phyloP scores from a whole-genome alignment of 2,329 filamentous ascomycete genomes.

The Rasamsonia emersonii region DNA sequence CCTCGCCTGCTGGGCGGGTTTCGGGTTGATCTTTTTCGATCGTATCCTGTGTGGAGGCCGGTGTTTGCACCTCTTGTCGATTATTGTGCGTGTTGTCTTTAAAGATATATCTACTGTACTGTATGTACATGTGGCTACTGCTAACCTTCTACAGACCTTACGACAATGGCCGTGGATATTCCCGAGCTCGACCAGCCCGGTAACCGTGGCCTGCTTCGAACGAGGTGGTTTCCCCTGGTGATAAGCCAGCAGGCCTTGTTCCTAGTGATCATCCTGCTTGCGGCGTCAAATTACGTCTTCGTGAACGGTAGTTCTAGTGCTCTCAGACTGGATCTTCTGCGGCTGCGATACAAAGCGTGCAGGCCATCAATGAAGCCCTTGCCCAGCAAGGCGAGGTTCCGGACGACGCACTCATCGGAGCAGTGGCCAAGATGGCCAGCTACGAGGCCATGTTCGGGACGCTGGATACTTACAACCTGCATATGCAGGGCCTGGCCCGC shows the following conservation, averaged over 20 bases:
- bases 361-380: constrained; percentile 35
- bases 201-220: constrained; percentile 26
- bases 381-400: constrained; percentile 19
- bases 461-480: constrained; percentile 33
- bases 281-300: constrained; percentile 34
- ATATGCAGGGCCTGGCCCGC: constrained; percentile 39
- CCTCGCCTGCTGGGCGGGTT: constrained; percentile 16
- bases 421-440: constrained; percentile 44
- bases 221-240: constrained; percentile 34
- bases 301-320: constrained; percentile 13
- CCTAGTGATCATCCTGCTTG: constrained; percentile 34
- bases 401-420: constrained; percentile 39
- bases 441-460: constrained; percentile 46
- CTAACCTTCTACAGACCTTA: constrained; percentile 19
- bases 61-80: constrained; percentile 24
- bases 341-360: constrained; percentile 39
- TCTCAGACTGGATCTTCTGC: constrained; percentile 25
- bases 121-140: neutral
- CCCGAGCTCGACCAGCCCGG: constrained; percentile 32
- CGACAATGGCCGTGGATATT: constrained; percentile 33
- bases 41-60: constrained; percentile 32
- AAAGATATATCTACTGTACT: constrained; percentile 1
- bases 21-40: constrained; percentile 21
- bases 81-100: constrained; percentile 23
- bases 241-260: constrained; percentile 32